Evolutionary conservation across 2,329 filamentous ascomycete genomes (phyloP).

Genomic region (Cladophialophora yegresii): DNA sequence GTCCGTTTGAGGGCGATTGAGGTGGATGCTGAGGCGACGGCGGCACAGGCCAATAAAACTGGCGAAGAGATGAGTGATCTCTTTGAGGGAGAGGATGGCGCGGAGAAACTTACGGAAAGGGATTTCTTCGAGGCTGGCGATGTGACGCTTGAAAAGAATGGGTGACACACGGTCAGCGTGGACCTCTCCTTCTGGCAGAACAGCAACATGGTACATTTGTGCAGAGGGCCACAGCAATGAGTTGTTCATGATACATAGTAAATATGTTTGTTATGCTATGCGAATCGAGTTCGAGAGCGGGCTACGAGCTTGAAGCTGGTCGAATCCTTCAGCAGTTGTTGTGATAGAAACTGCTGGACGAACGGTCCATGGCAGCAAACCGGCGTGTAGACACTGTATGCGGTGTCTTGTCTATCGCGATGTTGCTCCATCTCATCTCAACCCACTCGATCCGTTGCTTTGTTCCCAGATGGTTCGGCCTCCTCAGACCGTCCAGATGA

Average conservation of each 20-base stretch:
- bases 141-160: not conserved
- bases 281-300: not conserved
- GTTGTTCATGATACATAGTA: not conserved
- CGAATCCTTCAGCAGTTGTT: not conserved
- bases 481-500: conserved; percentile 70
- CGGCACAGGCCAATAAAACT: not conserved
- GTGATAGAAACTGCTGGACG: not conserved
- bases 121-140: not conserved
- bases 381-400: not conserved
- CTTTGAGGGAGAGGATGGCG: not conserved
- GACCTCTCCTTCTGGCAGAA: not conserved
- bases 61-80: not conserved
- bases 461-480: no score
- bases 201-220: not conserved
- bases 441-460: not conserved
- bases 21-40: conserved; percentile 34
- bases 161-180: not conserved
- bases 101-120: not conserved
- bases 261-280: not conserved
- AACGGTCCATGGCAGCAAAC: not conserved
- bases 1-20: conserved; percentile 69
- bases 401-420: not conserved
- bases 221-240: not conserved
- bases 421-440: not conserved
- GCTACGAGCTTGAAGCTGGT: not conserved